Conservation (phyloP, 805 yeast species). For the Yarrowia sp. region DNA sequence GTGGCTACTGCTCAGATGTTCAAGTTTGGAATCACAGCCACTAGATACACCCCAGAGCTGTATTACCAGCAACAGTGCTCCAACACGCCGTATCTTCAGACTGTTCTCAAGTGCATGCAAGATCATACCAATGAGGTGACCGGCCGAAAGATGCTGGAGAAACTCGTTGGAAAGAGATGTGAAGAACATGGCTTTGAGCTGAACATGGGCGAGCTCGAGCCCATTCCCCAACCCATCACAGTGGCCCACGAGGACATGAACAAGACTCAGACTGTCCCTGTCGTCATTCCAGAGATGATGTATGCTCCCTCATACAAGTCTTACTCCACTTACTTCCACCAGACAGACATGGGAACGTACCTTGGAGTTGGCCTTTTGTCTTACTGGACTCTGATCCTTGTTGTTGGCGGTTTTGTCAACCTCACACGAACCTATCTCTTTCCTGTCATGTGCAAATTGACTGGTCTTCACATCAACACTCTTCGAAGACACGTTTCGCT, state of each 20-base stretch:
- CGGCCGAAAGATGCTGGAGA: background rate
- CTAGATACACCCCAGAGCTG: slow-evolving; percentile 1
- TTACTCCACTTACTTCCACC: background rate
- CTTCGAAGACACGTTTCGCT: slow-evolving; percentile 48
- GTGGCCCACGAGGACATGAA: slow-evolving; percentile 2
- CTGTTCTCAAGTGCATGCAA: slow-evolving; percentile 27
- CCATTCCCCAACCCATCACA: background rate
- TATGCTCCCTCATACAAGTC: slow-evolving; percentile 24
- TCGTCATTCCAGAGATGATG: background rate
- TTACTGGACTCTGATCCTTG: slow-evolving; percentile 48
- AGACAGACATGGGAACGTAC: slow-evolving; percentile 28
- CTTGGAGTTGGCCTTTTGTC: slow-evolving; percentile 46
- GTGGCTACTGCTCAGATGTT: slow-evolving; percentile 13
- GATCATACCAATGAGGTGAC: slow-evolving; percentile 6
- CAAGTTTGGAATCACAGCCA: slow-evolving; percentile 34
- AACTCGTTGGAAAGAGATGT: background rate
- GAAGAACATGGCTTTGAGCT: background rate
- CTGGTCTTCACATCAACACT: slow-evolving; percentile 22
- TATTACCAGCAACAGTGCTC: slow-evolving; percentile 27
- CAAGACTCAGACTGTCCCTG: slow-evolving; percentile 16
- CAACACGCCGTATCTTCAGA: slow-evolving; percentile 29
- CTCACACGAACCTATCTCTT: slow-evolving; percentile 41
- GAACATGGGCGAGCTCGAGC: background rate
- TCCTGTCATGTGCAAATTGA: slow-evolving; percentile 12
- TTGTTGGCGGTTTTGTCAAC: slow-evolving; percentile 44